Base-by-base conservation (phyloP, 1,139 yeast species). In the Geotrichum candidum region DNA sequence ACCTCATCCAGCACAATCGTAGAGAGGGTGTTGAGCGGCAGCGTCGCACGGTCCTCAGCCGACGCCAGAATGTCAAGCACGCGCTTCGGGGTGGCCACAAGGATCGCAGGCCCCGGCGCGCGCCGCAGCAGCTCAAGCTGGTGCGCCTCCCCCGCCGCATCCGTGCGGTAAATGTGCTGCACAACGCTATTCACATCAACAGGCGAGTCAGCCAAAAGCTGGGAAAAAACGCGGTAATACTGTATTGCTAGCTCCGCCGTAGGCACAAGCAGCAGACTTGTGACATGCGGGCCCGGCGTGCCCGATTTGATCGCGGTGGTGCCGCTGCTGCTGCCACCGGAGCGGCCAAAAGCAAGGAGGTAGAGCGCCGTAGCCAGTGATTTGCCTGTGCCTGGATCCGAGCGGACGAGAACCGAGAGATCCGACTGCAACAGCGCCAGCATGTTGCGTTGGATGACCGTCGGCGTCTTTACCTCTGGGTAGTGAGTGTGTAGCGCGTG, bases 1-100 rank as follows among this genome's bases (percentile, higher is more conserved):
- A 65, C 62, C 54, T 69, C 71, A 55, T 69, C 72, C 23, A 69
- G 38, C 3, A 65, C 69, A 25, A 69, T 59, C 51, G 64, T 62
- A 2, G 69, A 66, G 5, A 67, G 63, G 35, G 64, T 64, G 38
- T 59, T 58, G 7, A 69, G 58, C 1, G 68, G 70, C 13, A 68
- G 59, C 9, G 56, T 50, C 18, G 46, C 29, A 23, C 68, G 59
- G n/a, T 54, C 53, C 2, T 61, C 61, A 0, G 66, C 61, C n/a
- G 68, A 60, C 9, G 70, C 60, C n/a, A 90, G 73, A 45, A 89
- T 75, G 73, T 91, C 97, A 58, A 91, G 87, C 51, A 90, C 79
- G 67, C 97, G 76, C 0, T 96, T 95, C 0, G 97, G 97, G 0
- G 97, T 91, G 0, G 94, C 92, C 13, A 90, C 86, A 1, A 90